These are phyloP conservation scores for Paramyrothecium sp. DNA, from an alignment of 2,329 filamentous ascomycete species.

Conservation along the genomic window DNA sequence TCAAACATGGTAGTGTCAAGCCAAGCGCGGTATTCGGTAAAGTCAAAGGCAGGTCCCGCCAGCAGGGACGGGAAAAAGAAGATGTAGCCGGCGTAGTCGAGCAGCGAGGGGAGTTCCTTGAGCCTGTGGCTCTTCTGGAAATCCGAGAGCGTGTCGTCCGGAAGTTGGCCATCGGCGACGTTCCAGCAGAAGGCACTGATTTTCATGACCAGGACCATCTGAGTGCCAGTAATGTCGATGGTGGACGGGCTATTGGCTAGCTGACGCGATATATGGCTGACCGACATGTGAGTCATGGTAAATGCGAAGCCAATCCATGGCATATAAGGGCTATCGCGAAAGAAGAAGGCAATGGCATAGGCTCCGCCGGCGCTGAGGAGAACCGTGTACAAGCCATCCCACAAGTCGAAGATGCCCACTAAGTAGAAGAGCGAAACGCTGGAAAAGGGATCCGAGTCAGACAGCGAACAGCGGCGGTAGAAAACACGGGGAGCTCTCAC, in stretches of 20 bases:
- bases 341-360: conserved; percentile 79
- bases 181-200: conserved; percentile 97
- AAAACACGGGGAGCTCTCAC: conserved; percentile 39
- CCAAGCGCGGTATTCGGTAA: conserved; percentile 87
- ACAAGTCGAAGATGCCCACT: conserved; percentile 89
- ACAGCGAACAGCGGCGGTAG: neutral
- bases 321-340: conserved; percentile 84
- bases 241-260: conserved; percentile 61
- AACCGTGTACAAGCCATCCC: conserved; percentile 78
- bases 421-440: conserved; percentile 87
- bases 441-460: neutral
- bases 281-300: conserved; percentile 91
- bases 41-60: conserved; percentile 91
- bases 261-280: conserved; percentile 84
- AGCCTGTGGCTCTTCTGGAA: conserved; percentile 83
- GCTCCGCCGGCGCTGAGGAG: conserved; percentile 75
- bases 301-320: conserved; percentile 95
- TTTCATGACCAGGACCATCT: conserved; percentile 99
- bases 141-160: conserved; percentile 77
- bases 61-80: conserved; percentile 93
- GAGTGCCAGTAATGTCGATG: conserved; percentile 89
- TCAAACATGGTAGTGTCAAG: conserved; percentile 95
- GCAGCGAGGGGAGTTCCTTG: conserved; percentile 66
- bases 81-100: conserved; percentile 88
- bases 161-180: conserved; percentile 84